Evolutionary conservation across 2,329 filamentous ascomycete species (phyloP).

Genomic region (Arthrinium phaeospermum): DNA sequence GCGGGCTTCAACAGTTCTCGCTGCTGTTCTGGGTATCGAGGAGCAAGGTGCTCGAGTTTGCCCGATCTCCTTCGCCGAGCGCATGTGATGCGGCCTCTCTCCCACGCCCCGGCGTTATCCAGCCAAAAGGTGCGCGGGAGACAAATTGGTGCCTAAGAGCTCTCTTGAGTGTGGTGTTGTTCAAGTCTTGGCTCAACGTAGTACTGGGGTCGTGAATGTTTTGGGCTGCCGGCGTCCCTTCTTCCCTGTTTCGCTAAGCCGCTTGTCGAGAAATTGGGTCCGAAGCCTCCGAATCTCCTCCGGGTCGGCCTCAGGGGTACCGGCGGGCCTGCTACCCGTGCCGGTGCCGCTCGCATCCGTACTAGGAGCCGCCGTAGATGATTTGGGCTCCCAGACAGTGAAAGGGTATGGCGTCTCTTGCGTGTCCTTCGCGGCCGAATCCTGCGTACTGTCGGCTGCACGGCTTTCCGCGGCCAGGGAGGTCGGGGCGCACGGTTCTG

Average conservation of each 20-base stretch:
- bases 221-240: neutral
- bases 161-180: neutral
- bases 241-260: neutral
- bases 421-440: neutral
- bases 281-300: neutral
- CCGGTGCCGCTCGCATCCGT: neutral
- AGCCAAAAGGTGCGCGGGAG: neutral
- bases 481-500: neutral
- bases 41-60: neutral
- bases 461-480: neutral
- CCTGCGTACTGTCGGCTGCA: neutral
- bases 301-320: neutral
- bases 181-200: too few relatives aligned
- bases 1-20: neutral
- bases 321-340: neutral
- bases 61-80: neutral
- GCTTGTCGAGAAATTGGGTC: neutral
- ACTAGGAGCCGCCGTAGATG: neutral
- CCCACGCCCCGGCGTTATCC: neutral
- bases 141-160: neutral
- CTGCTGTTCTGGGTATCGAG: neutral
- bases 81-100: neutral
- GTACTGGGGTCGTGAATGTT: neutral
- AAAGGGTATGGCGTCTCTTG: neutral
- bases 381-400: neutral